Percentiles rank a stretch among this genome's conserved stretches.
These are phyloP conservation scores for Volvox carteri DNA, from an alignment of 163 green algal species.

Conservation along the genomic window DNA sequence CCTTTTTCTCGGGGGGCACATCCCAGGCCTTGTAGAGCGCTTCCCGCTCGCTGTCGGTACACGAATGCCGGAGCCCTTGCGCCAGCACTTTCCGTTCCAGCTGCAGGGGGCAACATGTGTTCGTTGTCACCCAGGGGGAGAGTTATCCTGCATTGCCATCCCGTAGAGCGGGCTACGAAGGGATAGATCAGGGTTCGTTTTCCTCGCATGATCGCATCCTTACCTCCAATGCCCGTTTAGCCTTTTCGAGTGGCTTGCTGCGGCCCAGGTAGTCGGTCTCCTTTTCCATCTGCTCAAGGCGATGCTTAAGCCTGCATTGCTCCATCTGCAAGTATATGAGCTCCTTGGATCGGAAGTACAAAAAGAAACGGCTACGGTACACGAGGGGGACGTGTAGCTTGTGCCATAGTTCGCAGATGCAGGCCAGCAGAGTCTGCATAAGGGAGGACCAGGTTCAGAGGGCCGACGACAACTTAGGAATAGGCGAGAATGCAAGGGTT, in stretches of 20 bases:
- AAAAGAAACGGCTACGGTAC: slow-evolving; percentile 77
- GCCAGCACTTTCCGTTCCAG: slow-evolving; percentile 77
- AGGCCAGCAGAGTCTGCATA: slow-evolving; percentile 66
- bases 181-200: too few relatives aligned
- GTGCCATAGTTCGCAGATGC: slow-evolving; percentile 78
- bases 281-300: slow-evolving; percentile 37
- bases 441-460: too few relatives aligned
- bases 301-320: slow-evolving; percentile 38
- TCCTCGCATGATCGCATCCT: not conserved
- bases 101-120: slow-evolving; percentile 16
- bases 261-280: not conserved
- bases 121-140: too few relatives aligned
- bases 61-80: slow-evolving; percentile 70
- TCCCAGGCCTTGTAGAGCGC: slow-evolving; percentile 71
- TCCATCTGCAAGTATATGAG: slow-evolving; percentile 80
- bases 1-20: slow-evolving; percentile 68
- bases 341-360: slow-evolving; percentile 72
- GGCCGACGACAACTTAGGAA: too few relatives aligned
- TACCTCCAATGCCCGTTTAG: slow-evolving; percentile 49
- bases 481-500: too few relatives aligned
- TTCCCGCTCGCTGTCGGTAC: slow-evolving; percentile 64
- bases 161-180: too few relatives aligned
- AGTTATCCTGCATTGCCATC: too few relatives aligned
- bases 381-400: slow-evolving; percentile 75
- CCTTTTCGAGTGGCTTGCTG: slow-evolving; percentile 51